Conservation (phyloP, 495 filamentous ascomycete species). For the Lophium mytilinum region DNA sequence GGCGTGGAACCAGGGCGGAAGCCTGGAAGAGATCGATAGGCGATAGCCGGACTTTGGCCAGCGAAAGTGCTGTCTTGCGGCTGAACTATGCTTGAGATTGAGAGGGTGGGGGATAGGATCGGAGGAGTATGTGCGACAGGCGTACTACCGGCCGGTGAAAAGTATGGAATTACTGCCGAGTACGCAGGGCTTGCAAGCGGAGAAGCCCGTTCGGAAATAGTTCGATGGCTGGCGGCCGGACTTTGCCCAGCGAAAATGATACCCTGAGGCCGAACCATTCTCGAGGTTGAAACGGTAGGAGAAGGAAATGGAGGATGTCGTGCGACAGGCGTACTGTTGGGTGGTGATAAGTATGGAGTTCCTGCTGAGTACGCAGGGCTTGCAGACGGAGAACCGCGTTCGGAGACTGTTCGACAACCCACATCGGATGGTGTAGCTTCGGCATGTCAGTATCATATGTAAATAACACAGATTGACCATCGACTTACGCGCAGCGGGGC, state of each 20-base stretch:
- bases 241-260: conserved; percentile 21
- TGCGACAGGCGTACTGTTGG: conserved; percentile 1
- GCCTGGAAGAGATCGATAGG: conserved; percentile 11
- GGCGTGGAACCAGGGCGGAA: background rate
- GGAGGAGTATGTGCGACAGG: conserved; percentile 9
- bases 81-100: conserved; percentile 18
- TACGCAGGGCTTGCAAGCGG: conserved; percentile 9
- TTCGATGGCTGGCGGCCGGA: conserved; percentile 11
- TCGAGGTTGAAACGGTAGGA: conserved; percentile 18
- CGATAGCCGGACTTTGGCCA: conserved; percentile 15
- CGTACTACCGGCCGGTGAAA: conserved; percentile 1
- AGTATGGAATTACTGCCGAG: conserved; percentile 4
- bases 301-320: conserved; percentile 13
- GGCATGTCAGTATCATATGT: conserved; percentile 1
- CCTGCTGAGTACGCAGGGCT: conserved; percentile 11
- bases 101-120: conserved; percentile 18
- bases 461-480: background rate
- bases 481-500: conserved; percentile 16
- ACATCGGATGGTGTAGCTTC: conserved; percentile 20
- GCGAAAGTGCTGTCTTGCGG: conserved; percentile 16
- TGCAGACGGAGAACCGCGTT: conserved; percentile 14
- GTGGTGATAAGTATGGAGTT: conserved; percentile 4
- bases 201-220: conserved; percentile 18
- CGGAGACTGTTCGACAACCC: conserved; percentile 14
- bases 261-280: conserved; percentile 10